Percentiles rank a stretch among this genome's conserved stretches.
phyloP scores from a whole-genome alignment of 1,284 basidiomycete genomes.

The Puccinia novopanici region DNA sequence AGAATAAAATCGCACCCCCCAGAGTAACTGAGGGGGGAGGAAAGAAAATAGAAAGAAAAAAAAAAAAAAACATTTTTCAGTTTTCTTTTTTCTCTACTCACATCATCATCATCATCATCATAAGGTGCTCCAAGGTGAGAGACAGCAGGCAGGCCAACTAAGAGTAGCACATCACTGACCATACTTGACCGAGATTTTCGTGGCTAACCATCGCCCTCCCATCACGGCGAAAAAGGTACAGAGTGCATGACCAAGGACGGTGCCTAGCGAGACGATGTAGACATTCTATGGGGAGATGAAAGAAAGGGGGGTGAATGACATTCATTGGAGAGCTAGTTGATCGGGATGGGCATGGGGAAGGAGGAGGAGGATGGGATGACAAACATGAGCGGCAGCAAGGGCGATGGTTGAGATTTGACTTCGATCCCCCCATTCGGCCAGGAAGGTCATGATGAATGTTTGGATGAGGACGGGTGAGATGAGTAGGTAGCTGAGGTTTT shows the following conservation, averaged over 20 bases:
- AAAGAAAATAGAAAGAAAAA: background rate
- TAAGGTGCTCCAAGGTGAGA: background rate
- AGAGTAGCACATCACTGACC: slow-evolving; percentile 66
- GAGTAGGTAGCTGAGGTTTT: slow-evolving; percentile 79
- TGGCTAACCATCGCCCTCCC: slow-evolving; percentile 85
- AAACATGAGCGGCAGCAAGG: slow-evolving; percentile 88
- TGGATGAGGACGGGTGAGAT: slow-evolving; percentile 93
- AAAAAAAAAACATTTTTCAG: background rate
- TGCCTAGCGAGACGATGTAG: slow-evolving; percentile 81
- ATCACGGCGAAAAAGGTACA: slow-evolving; percentile 89
- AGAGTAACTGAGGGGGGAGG: slow-evolving; percentile 81
- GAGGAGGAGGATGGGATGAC: slow-evolving; percentile 58
- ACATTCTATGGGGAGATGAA: slow-evolving; percentile 64
- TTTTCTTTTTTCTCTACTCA: no score
- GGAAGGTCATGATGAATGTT: slow-evolving; percentile 89
- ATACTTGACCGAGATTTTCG: slow-evolving; percentile 90
- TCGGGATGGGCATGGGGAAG: slow-evolving; percentile 11
- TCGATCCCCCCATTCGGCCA: slow-evolving; percentile 97
- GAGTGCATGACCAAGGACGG: slow-evolving; percentile 80
- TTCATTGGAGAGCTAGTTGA: slow-evolving; percentile 21
- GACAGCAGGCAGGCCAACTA: background rate
- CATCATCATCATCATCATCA: no score
- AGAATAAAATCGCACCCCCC: slow-evolving; percentile 77
- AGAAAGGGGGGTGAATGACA: background rate
- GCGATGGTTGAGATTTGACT: slow-evolving; percentile 98